These are phyloP conservation scores for Trypanosoma lewisi DNA, from an alignment of 208 protist genomes.

Conservation along the genomic window DNA sequence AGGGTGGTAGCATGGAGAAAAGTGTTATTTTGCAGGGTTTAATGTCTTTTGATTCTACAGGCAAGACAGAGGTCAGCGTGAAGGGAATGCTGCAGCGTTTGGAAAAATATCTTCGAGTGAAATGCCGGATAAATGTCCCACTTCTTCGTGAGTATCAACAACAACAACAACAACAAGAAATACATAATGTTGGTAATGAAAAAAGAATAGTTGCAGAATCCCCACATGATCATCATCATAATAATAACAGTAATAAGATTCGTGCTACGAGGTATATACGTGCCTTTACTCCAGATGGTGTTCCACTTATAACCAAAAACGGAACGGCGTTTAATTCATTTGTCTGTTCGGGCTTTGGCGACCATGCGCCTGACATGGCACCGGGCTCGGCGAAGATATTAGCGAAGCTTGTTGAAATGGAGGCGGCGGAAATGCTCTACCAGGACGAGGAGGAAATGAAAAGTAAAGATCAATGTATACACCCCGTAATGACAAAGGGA, in stretches of 20 bases:
- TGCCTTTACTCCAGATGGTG: constrained; percentile 79
- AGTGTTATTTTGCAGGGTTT: constrained; percentile 43
- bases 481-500: constrained; percentile 36
- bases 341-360: constrained; percentile 83
- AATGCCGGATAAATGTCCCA: constrained; percentile 41
- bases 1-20: constrained; percentile 18
- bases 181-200: background rate
- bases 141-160: constrained; percentile 18
- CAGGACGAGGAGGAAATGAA: constrained; percentile 39
- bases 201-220: background rate
- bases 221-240: constrained; percentile 1
- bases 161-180: background rate
- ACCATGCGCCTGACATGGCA: constrained; percentile 77
- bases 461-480: constrained; percentile 4
- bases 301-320: constrained; percentile 68
- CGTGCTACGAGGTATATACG: constrained; percentile 49
- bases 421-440: constrained; percentile 49
- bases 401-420: constrained; percentile 66
- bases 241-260: background rate
- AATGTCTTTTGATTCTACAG: constrained; percentile 53
- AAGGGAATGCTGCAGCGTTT: constrained; percentile 36
- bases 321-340: constrained; percentile 81
- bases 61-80: constrained; percentile 8
- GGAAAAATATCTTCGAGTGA: constrained; percentile 58
- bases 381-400: constrained; percentile 73